phyloP scores from a whole-genome alignment of 768 basidiomycete species.

The Crepidotus variabilis region DNA sequence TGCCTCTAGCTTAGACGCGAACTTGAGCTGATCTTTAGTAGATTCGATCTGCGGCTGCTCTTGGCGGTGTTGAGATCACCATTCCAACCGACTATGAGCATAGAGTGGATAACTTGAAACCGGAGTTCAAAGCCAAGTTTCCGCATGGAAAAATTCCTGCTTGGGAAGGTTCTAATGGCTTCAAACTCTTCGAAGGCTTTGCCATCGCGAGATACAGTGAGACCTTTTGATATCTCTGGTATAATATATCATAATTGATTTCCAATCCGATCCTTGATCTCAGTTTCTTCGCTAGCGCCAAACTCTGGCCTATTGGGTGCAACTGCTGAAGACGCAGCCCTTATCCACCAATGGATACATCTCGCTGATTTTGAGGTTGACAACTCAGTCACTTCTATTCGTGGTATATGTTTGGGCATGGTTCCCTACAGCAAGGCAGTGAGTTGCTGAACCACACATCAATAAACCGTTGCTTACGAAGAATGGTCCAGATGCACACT shows the following conservation, averaged over 20 bases:
- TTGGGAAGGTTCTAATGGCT: slow-evolving; percentile 71
- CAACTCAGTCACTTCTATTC: slow-evolving; percentile 30
- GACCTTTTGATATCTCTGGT: slow-evolving; percentile 32
- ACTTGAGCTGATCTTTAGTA: slow-evolving; percentile 15
- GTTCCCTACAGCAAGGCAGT: slow-evolving; percentile 85
- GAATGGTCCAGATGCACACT: slow-evolving; percentile 57
- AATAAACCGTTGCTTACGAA: slow-evolving; percentile 2
- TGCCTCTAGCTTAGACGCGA: not conserved
- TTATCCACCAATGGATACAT: slow-evolving; percentile 83
- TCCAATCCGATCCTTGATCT: slow-evolving; percentile 8
- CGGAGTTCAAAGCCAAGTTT: slow-evolving; percentile 72
- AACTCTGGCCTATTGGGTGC: slow-evolving; percentile 77
- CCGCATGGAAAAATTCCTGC: slow-evolving; percentile 84
- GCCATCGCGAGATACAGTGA: slow-evolving; percentile 89
- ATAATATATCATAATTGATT: slow-evolving; percentile 28
- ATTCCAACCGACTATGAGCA: slow-evolving; percentile 53
- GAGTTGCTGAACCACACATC: slow-evolving; percentile 20
- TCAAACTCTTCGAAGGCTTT: slow-evolving; percentile 71
- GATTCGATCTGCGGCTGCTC: slow-evolving; percentile 56
- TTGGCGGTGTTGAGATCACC: slow-evolving; percentile 55
- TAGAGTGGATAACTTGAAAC: slow-evolving; percentile 62
- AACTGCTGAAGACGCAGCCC: slow-evolving; percentile 60
- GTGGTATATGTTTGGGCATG: slow-evolving; percentile 38
- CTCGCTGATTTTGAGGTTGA: slow-evolving; percentile 68
- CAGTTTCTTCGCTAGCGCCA: slow-evolving; percentile 76